Evolutionary conservation across 805 yeast species (phyloP), one percentile per base, ranked within the genome.

Genomic region (Myxozyma monticola): DNA sequence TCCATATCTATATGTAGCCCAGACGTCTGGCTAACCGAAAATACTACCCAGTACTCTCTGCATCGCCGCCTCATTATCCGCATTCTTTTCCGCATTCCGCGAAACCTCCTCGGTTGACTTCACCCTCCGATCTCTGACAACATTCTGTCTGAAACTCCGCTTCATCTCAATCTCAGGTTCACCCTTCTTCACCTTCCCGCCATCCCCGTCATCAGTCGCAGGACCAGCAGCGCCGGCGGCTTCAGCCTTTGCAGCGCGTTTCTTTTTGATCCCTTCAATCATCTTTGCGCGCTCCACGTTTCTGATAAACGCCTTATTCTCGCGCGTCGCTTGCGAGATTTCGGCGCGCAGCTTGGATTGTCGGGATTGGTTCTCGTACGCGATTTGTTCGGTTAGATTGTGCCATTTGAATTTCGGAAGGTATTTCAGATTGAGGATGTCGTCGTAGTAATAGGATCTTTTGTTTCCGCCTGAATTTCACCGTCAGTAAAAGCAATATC

Each of bases 341-440:
- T 93, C 98, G 53, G 95, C 79, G 56, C 89, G 83, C 63, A 91
- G 73, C 70, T 87, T 89, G 45, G 91, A 81, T 63, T 89, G 95
- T 68, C 96, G 82, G 37, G 84, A 76, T 67, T 90, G 96, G 57
- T 85, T 84, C 70, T 93, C 98, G 62, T 80, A 80, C 2, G 96
- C 89, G 57, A 91, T 86, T 65, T 91, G 96, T 65, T 85, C 95
- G 2, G 97, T 90, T 65, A 93, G 74, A 63, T 93, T 95, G 48
- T 84, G 76, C 99, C 99, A 93, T 65, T 93, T 93, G 76, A 91
- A 93, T 1, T 91, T 89, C 8, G 88, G 83, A 54, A 93, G 73
- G 62, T 93, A 93, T 67, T 87, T 91, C 52, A 91, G 81, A 66
- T 89, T 93, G 73, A 95, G 76, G 22, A 93, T 83, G 71, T 93